phyloP scores from a whole-genome alignment of 768 basidiomycete species.

The Agrocybe chaxingu region DNA sequence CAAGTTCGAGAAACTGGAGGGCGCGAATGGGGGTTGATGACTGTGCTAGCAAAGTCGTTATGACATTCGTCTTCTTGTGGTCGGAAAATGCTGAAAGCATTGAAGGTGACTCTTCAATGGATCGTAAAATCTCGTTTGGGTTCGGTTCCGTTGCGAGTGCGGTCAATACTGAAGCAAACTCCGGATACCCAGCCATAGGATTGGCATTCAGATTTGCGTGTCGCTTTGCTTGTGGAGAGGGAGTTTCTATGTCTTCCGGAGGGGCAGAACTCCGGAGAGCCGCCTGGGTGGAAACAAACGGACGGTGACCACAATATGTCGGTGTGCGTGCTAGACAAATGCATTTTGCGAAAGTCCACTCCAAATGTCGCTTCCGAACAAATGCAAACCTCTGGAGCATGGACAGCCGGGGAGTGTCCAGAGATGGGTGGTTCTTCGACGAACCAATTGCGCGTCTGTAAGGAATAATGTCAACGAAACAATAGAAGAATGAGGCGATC shows the following conservation, averaged over 20 bases:
- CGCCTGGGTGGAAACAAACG: constrained; percentile 1
- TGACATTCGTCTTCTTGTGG: constrained; percentile 27
- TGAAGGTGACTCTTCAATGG: constrained; percentile 15
- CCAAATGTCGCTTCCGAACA: constrained; percentile 51
- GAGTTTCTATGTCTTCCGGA: background rate
- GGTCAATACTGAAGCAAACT: constrained; percentile 12
- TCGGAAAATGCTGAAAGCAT: constrained; percentile 23
- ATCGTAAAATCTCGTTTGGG: constrained; percentile 14
- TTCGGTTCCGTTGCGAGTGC: constrained; percentile 10
- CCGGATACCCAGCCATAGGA: constrained; percentile 3
- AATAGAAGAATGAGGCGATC: too few species aligned
- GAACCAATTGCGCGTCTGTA: background rate
- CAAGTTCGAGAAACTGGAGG: constrained; percentile 42
- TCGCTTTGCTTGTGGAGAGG: background rate
- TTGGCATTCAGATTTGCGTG: background rate
- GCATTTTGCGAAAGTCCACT: constrained; percentile 28
- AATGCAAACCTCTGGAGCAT: constrained; percentile 68
- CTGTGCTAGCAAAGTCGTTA: constrained; percentile 29
- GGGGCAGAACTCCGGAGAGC: constrained; percentile 1
- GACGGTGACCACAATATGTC: constrained; percentile 7
- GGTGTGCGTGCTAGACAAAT: constrained; percentile 7
- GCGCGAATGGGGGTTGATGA: constrained; percentile 36
- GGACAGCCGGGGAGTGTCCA: constrained; percentile 51
- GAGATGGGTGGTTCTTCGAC: constrained; percentile 1
- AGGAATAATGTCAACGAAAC: background rate